Base-by-base conservation (phyloP, 2,329 filamentous ascomycete genomes). In the Myriosclerotinia scirpicola region DNA sequence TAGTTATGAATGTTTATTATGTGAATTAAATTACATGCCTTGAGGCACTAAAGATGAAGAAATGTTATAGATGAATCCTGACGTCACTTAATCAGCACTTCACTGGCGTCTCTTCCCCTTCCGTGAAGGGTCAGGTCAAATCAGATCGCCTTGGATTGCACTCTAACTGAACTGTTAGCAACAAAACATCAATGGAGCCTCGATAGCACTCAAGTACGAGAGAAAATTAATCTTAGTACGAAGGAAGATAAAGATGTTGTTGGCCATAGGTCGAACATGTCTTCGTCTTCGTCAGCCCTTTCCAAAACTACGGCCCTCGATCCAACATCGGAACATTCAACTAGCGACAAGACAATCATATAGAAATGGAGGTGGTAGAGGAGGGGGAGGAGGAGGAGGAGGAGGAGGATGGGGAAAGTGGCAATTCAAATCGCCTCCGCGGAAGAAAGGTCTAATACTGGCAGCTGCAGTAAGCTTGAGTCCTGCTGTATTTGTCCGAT, bases 401-500 rank as follows among this genome's bases (percentile, higher is more conserved):
- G 36, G 34, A 20, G 22, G 26, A 30, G n/a, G 22, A 61, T 26
- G 64, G 48, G 11, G 55, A 65, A 62, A 48, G 15, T 62, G 52
- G 11, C 68, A 68, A 44, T 73, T 68, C 54, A 54, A 64, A 38
- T 48, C 56, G 22, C 61, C 60, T 8, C 34, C 46, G 22, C 72
- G 48, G 40, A 65, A 64, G 26, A 58, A 65, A 30, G 72, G 71
- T 8, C 53, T 73, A 2, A 11, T 76, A 14, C 58, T 73, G 17
- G 71, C 71, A 58, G 68, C 72, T 20, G 70, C 72, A n/a, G 69
- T 67, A 17, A 66, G 69, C 14, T 76, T 88, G 12, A 85, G 82
- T 9, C 84, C 86, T 0, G 81, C 82, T 0, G 81, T 82, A 1
- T 89, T 89, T 74, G 80, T 88, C 54, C 80, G 83, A 71, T 76